Evolutionary conservation across 2,329 filamentous ascomycete species (phyloP).

Genomic region (Alternaria panax): DNA sequence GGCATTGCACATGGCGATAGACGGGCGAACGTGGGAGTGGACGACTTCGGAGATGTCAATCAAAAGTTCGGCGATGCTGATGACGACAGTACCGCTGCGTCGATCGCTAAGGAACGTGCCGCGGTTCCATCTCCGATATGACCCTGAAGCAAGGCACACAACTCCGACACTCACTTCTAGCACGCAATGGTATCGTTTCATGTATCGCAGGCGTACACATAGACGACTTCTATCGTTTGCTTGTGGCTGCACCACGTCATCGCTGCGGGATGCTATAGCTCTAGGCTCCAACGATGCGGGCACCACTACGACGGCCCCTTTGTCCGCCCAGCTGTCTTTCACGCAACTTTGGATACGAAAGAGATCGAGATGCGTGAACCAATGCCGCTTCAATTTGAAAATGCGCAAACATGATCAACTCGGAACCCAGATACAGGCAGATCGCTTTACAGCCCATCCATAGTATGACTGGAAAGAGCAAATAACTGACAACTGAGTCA

Average conservation of each 20-base stretch:
- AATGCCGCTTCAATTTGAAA: not conserved
- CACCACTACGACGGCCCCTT: not conserved
- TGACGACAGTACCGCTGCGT: constrained; percentile 36
- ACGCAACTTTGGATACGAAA: not conserved
- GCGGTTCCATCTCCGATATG: constrained; percentile 9
- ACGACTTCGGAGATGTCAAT: constrained; percentile 20
- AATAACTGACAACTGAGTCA: constrained; percentile 5
- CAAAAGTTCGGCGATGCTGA: constrained; percentile 39
- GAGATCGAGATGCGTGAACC: not conserved
- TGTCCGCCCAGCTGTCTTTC: too few relatives aligned
- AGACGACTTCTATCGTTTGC: not conserved
- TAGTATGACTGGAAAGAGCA: not conserved
- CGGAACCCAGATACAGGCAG: not conserved
- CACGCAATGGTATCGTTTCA: not conserved
- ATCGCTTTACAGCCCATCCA: not conserved
- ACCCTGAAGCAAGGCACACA: not conserved
- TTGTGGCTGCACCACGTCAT: constrained; percentile 4
- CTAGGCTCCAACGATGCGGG: not conserved
- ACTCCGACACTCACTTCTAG: not conserved
- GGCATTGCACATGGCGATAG: constrained; percentile 37
- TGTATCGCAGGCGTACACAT: not conserved
- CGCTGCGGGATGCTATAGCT: not conserved
- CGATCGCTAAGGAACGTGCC: constrained; percentile 31
- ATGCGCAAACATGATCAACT: not conserved
- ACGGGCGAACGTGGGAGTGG: constrained; percentile 16